Evolutionary conservation across 768 basidiomycete genomes (phyloP).

Genomic region (Lactarius deliciosus): DNA sequence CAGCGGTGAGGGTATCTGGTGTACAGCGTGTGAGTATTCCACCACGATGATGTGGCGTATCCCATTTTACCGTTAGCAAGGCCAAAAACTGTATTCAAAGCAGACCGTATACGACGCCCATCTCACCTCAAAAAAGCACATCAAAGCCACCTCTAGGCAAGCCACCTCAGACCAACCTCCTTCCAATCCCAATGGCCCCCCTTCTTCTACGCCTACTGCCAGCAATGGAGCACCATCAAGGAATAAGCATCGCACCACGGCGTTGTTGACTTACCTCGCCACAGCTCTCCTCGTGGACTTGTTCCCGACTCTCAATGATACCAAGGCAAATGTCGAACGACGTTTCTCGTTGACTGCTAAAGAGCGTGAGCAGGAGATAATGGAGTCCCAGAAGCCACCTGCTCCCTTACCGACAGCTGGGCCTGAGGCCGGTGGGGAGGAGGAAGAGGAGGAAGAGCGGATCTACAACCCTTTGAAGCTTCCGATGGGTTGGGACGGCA

Average conservation of each 20-base stretch:
- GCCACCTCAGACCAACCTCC: constrained; percentile 47
- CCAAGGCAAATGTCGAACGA: constrained; percentile 94
- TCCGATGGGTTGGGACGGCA: constrained; percentile 97
- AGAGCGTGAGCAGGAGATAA: constrained; percentile 91
- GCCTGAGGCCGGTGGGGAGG: constrained; percentile 54
- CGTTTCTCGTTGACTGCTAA: constrained; percentile 95
- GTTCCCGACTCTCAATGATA: constrained; percentile 71
- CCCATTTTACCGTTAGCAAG: constrained; percentile 42
- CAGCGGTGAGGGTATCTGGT: constrained; percentile 84
- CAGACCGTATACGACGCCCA: constrained; percentile 98
- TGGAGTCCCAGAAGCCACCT: constrained; percentile 63
- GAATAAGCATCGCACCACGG: constrained; percentile 60
- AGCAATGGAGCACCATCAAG: constrained; percentile 35
- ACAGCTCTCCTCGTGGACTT: constrained; percentile 67
- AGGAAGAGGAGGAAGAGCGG: constrained; percentile 93
- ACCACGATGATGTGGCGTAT: constrained; percentile 12
- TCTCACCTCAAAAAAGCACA: constrained; percentile 91
- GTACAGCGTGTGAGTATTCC: constrained; percentile 74
- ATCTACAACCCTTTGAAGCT: constrained; percentile 98
- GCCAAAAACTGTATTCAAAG: constrained; percentile 93
- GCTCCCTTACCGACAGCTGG: constrained; percentile 48
- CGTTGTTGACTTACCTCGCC: constrained; percentile 68
- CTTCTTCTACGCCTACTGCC: constrained; percentile 35
- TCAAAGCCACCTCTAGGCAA: constrained; percentile 84
- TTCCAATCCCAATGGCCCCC: constrained; percentile 60